A percentile compares a stretch with the other conserved stretches of the same genome.
Evolutionary conservation across 192 early-diverging fungal species (phyloP).

Genomic region (Spinellus fusiger): DNA sequence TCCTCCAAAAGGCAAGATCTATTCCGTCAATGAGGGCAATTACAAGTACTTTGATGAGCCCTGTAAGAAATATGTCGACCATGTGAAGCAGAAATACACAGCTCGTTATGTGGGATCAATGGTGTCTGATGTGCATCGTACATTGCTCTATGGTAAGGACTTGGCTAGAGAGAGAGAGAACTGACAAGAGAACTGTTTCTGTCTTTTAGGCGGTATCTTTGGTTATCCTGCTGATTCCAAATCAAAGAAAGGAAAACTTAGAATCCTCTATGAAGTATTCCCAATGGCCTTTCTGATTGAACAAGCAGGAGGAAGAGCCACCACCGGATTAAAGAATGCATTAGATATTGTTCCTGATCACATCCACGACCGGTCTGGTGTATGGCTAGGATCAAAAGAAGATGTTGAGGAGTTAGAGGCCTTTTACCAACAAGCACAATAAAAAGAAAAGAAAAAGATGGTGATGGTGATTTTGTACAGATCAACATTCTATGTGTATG

Average conservation of each 20-base stretch:
- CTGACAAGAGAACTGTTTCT: neutral
- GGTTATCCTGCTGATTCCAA: slow-evolving; percentile 59
- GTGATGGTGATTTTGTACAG: too few species aligned
- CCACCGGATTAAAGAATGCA: slow-evolving; percentile 74
- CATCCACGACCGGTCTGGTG: slow-evolving; percentile 86
- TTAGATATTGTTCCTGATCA: slow-evolving; percentile 81
- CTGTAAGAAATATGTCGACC: slow-evolving; percentile 82
- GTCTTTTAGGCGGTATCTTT: slow-evolving; percentile 50
- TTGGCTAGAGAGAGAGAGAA: slow-evolving; percentile 1
- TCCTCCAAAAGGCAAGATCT: slow-evolving; percentile 86
- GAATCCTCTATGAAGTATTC: slow-evolving; percentile 97
- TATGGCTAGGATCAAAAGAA: slow-evolving; percentile 84
- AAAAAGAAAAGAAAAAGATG: neutral
- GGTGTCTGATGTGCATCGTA: slow-evolving; percentile 98
- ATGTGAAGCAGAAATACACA: slow-evolving; percentile 89
- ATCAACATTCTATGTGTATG: too few species aligned
- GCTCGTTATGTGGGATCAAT: slow-evolving; percentile 97
- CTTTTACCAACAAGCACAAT: slow-evolving; percentile 41
- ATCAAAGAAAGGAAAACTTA: slow-evolving; percentile 85
- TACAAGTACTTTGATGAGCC: slow-evolving; percentile 84
- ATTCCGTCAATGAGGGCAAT: slow-evolving; percentile 98
- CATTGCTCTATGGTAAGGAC: slow-evolving; percentile 45
- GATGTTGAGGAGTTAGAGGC: slow-evolving; percentile 87
- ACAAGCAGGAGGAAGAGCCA: slow-evolving; percentile 92
- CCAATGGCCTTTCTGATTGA: slow-evolving; percentile 96